Conservation (phyloP, 202 grass and related monocot species). For the Zoysia matrella region DNA sequence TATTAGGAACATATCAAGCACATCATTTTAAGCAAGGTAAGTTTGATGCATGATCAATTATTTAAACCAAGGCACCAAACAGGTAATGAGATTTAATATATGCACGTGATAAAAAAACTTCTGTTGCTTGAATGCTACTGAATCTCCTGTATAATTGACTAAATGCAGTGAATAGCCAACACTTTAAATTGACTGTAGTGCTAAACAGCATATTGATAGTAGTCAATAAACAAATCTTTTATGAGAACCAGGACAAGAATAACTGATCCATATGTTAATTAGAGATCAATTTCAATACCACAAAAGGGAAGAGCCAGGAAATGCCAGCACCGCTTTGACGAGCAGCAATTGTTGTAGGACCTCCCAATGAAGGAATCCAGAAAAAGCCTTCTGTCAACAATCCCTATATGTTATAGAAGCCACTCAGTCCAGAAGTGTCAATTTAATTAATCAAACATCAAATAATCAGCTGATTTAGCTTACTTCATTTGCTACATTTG, state of each 20-base stretch:
- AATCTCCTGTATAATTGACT: not conserved
- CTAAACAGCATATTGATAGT: not conserved
- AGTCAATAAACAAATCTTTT: not conserved
- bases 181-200: not conserved
- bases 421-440: too few relatives aligned
- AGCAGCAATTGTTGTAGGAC: too few relatives aligned
- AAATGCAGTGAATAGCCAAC: not conserved
- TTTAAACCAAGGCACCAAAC: slow-evolving; percentile 1
- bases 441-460: too few relatives aligned
- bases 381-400: too few relatives aligned
- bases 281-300: slow-evolving; percentile 66
- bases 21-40: slow-evolving; percentile 12
- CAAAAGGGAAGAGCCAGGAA: slow-evolving; percentile 99
- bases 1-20: not conserved
- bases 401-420: too few relatives aligned
- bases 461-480: too few relatives aligned
- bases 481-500: too few relatives aligned
- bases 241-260: not conserved
- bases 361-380: too few relatives aligned
- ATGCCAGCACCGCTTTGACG: slow-evolving; percentile 90
- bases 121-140: not conserved
- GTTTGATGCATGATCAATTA: not conserved
- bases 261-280: not conserved
- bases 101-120: slow-evolving; percentile 9
- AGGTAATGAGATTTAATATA: not conserved